Conservation (phyloP, 164 flowering plant genomes). For the Cinnamomum micranthum region DNA sequence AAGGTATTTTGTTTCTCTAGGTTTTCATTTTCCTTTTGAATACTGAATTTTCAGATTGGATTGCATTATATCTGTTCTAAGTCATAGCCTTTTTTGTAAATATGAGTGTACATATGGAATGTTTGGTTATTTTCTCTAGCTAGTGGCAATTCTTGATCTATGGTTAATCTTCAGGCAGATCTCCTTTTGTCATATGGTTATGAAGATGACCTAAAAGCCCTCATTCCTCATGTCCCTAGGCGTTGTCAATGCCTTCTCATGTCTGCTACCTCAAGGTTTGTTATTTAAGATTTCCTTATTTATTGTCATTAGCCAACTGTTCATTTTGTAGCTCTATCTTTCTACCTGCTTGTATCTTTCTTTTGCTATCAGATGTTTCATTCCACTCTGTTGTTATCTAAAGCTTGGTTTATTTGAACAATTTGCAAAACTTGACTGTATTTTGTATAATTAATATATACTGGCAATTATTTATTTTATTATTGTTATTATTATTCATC, state of each 20-base stretch:
- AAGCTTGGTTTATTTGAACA: neutral
- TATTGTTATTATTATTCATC: too few species aligned
- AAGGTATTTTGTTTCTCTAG: neutral
- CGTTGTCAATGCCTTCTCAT: constrained; percentile 95
- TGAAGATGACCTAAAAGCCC: constrained; percentile 79
- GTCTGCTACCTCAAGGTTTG: constrained; percentile 95
- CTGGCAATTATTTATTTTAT: neutral
- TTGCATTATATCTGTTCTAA: neutral
- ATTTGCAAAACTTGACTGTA: neutral
- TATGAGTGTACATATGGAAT: neutral
- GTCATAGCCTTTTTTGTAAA: neutral
- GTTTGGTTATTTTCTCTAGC: neutral
- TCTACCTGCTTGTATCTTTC: neutral
- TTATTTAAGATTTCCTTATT: constrained; percentile 9
- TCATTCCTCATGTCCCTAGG: constrained; percentile 67
- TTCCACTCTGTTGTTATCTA: neutral
- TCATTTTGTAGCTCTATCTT: neutral
- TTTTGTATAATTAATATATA: neutral
- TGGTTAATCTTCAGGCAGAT: constrained; percentile 72
- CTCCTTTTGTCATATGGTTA: constrained; percentile 92
- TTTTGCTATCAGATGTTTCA: neutral
- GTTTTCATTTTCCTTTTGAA: neutral
- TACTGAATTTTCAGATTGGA: constrained; percentile 1
- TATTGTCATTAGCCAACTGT: neutral
- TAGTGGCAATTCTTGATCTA: neutral